phyloP scores from a whole-genome alignment of 176 grass and related monocot species.

The Dactylis glomerata region DNA sequence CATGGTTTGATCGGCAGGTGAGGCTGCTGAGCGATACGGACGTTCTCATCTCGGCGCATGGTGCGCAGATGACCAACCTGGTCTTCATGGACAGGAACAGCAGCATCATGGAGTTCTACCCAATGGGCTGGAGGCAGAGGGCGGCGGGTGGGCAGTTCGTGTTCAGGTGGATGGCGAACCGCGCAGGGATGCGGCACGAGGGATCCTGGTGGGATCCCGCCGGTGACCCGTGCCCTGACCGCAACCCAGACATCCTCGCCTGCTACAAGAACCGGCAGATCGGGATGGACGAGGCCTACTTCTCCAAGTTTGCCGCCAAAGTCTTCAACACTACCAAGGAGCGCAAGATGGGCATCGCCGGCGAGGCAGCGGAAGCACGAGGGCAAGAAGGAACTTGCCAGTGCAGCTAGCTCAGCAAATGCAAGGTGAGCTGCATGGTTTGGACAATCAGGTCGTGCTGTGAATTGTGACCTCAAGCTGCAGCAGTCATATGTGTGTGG shows the following conservation, averaged over 20 bases:
- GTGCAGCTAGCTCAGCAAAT: background rate
- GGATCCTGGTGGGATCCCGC: constrained; percentile 60
- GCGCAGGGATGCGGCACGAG: constrained; percentile 59
- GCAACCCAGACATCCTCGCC: background rate
- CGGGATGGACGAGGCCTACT: constrained; percentile 49
- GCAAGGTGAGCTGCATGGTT: background rate
- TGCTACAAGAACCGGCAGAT: constrained; percentile 59
- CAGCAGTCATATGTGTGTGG: background rate
- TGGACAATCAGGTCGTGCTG: background rate
- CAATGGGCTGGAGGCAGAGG: constrained; percentile 55
- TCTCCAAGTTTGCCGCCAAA: constrained; percentile 36
- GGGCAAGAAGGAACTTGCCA: background rate
- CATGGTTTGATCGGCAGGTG: constrained; percentile 33
- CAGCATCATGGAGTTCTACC: constrained; percentile 84
- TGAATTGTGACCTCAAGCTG: background rate
- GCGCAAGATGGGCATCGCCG: constrained; percentile 4
- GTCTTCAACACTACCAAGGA: constrained; percentile 41
- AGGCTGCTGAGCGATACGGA: constrained; percentile 58
- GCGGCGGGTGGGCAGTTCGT: constrained; percentile 57
- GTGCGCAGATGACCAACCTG: constrained; percentile 71
- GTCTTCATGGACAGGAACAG: constrained; percentile 71
- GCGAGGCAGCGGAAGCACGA: background rate
- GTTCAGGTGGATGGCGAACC: constrained; percentile 51
- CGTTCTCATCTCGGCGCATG: constrained; percentile 59
- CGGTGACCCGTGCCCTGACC: constrained; percentile 29